phyloP scores from a whole-genome alignment of 2,329 filamentous ascomycete genomes.

The Hypoxylon sp. region DNA sequence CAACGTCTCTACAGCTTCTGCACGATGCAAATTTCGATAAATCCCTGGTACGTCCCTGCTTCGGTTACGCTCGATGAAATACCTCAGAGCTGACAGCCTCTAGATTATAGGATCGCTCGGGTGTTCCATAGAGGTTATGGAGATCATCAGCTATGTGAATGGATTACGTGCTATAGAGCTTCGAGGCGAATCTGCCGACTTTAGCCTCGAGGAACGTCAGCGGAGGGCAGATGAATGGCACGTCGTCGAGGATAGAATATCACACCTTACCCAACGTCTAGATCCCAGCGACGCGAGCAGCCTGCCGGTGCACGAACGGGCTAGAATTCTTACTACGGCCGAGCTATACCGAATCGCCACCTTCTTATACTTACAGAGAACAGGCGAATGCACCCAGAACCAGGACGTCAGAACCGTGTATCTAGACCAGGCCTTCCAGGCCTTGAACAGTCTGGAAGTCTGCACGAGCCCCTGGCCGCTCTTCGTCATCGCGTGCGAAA shows the following conservation, averaged over 20 bases:
- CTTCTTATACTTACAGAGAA: slow-evolving; percentile 52
- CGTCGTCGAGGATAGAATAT: slow-evolving; percentile 39
- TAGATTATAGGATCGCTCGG: slow-evolving; percentile 58
- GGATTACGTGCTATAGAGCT: slow-evolving; percentile 44
- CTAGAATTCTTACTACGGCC: slow-evolving; percentile 52
- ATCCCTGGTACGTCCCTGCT: slow-evolving; percentile 40
- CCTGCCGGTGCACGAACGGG: slow-evolving; percentile 42
- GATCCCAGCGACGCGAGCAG: slow-evolving; percentile 42
- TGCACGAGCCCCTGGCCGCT: slow-evolving; percentile 59
- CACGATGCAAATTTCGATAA: slow-evolving; percentile 44
- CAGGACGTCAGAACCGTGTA: slow-evolving; percentile 42
- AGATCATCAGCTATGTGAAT: slow-evolving; percentile 54
- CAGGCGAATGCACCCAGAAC: slow-evolving; percentile 38
- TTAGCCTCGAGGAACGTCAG: slow-evolving; percentile 40
- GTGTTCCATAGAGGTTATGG: slow-evolving; percentile 56
- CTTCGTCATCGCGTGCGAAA: slow-evolving; percentile 57
- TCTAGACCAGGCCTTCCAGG: slow-evolving; percentile 48
- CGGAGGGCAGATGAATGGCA: slow-evolving; percentile 43
- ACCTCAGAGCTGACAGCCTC: slow-evolving; percentile 8
- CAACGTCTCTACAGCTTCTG: slow-evolving; percentile 42
- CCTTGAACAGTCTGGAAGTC: slow-evolving; percentile 49
- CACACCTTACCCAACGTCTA: slow-evolving; percentile 41
- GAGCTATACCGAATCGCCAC: slow-evolving; percentile 60
- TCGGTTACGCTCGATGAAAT: background rate
- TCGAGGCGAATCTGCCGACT: slow-evolving; percentile 38